Evolutionary conservation across 441 rosid genomes (phyloP).

Genomic region (Adansonia gregorii): DNA sequence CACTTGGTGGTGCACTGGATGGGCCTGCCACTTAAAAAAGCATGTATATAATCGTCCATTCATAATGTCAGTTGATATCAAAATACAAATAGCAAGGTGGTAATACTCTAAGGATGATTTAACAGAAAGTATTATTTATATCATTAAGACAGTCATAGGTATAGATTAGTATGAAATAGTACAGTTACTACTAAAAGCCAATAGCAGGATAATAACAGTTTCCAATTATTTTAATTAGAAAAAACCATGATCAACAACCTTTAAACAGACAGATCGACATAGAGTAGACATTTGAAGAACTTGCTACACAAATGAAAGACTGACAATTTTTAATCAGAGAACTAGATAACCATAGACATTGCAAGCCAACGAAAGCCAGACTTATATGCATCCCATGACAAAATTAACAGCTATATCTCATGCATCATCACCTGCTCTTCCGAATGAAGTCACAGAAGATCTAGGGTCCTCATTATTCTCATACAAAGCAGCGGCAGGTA

Average conservation of each 20-base stretch:
- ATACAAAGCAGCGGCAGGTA: constrained; percentile 86
- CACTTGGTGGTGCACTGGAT: constrained; percentile 49
- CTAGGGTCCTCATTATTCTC: constrained; percentile 57
- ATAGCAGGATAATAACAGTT: background rate
- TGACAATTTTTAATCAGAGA: background rate
- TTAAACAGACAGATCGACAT: background rate
- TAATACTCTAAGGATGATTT: background rate
- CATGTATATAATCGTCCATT: constrained; percentile 16
- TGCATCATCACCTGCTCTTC: constrained; percentile 46
- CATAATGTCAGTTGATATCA: background rate
- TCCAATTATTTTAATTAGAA: background rate
- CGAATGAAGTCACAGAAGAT: constrained; percentile 39
- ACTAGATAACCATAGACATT: background rate
- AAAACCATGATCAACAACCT: background rate
- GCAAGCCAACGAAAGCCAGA: background rate
- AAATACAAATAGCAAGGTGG: background rate
- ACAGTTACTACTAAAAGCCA: background rate
- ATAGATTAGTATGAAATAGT: background rate
- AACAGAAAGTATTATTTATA: background rate
- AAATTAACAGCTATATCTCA: constrained; percentile 2
- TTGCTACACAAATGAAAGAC: background rate
- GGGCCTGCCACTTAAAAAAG: constrained; percentile 40
- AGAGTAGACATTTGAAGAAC: background rate
- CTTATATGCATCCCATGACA: background rate
- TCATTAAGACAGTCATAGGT: background rate